Conservation (phyloP, 331 rosid genomes). For the Acacia concinna region DNA sequence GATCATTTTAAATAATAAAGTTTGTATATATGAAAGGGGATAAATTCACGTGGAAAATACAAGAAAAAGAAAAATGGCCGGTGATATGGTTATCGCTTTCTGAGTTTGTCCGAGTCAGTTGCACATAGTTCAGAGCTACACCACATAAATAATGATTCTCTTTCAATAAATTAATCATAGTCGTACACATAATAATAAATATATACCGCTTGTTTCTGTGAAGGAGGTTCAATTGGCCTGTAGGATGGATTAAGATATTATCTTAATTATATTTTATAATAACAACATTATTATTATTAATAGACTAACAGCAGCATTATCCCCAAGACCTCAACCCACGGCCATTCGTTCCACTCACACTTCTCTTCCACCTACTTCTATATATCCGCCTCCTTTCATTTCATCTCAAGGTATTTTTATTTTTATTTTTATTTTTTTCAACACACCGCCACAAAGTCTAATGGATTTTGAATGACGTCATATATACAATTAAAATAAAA, state of each 20-base stretch:
- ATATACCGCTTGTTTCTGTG: not conserved
- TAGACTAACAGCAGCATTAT: not conserved
- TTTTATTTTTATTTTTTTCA: too few species aligned
- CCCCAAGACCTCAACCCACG: not conserved
- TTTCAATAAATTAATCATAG: too few species aligned
- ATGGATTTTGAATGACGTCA: not conserved
- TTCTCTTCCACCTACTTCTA: not conserved
- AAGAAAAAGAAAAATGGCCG: not conserved
- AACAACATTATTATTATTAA: not conserved
- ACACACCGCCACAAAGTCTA: not conserved
- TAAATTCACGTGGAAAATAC: not conserved
- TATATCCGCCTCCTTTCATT: not conserved
- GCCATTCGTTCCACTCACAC: not conserved
- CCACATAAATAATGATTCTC: not conserved
- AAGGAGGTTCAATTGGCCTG: not conserved
- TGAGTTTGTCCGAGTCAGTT: not conserved
- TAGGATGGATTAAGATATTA: not conserved
- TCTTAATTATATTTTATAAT: not conserved
- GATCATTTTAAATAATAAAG: not conserved
- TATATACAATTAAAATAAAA: not conserved
- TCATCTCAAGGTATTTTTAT: not conserved
- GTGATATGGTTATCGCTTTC: slow-evolving; percentile 19
- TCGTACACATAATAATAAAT: not conserved
- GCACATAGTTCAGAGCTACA: not conserved
- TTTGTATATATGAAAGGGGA: not conserved